phyloP scores from a whole-genome alignment of 2,329 filamentous ascomycete species.

The Balansia obtecta region DNA sequence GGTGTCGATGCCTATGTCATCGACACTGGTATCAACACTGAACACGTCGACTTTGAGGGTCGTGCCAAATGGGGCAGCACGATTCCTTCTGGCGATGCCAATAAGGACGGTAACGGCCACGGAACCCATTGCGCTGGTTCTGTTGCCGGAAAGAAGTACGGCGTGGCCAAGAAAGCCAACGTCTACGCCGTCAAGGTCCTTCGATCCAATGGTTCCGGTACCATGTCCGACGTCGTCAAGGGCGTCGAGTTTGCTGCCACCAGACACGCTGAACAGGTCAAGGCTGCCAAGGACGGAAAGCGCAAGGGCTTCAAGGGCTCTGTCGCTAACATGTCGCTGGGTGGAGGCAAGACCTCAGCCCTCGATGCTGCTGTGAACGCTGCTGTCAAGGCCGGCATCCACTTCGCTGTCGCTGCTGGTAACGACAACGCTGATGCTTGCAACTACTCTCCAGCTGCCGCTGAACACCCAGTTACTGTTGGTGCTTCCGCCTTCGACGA shows the following conservation, averaged over 20 bases:
- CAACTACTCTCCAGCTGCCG: constrained; percentile 96
- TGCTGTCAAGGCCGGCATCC: constrained; percentile 79
- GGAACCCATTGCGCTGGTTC: constrained; percentile 99
- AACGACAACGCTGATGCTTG: constrained; percentile 99
- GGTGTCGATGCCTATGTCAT: constrained; percentile 98
- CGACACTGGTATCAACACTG: constrained; percentile 87
- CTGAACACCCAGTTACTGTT: constrained; percentile 84
- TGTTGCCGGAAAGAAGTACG: constrained; percentile 95
- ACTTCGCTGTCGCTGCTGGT: constrained; percentile 96
- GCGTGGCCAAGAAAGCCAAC: constrained; percentile 97
- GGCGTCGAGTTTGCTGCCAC: constrained; percentile 91
- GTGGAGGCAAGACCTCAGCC: constrained; percentile 88
- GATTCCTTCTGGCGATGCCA: constrained; percentile 71
- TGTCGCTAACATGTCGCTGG: constrained; percentile 97
- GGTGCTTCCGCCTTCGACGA: constrained; percentile 89
- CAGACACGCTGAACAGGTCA: constrained; percentile 62
- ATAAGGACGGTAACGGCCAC: constrained; percentile 93
- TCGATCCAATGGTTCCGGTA: constrained; percentile 89
- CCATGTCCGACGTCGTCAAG: constrained; percentile 98
- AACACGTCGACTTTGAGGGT: constrained; percentile 95
- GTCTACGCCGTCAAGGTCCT: constrained; percentile 98
- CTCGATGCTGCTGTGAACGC: constrained; percentile 91
- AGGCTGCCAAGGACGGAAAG: constrained; percentile 73
- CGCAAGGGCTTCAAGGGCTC: constrained; percentile 98
- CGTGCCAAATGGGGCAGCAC: constrained; percentile 96